These are phyloP conservation scores for Epichloe baconii DNA, from an alignment of 2,329 filamentous ascomycete genomes.

Conservation along the genomic window DNA sequence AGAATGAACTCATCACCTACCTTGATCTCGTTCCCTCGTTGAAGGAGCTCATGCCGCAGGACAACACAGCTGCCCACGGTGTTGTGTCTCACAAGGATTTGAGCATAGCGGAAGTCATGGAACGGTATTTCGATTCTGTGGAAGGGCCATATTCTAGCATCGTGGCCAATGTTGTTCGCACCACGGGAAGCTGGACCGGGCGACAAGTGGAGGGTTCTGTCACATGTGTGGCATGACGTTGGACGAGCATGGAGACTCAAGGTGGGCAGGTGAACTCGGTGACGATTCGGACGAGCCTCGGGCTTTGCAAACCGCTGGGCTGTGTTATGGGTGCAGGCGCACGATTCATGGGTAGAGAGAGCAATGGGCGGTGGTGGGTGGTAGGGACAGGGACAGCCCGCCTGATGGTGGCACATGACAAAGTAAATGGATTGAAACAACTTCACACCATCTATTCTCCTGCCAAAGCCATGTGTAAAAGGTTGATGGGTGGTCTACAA, in stretches of 20 bases:
- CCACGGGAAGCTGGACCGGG: conserved; percentile 62
- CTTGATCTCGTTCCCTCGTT: conserved; percentile 42
- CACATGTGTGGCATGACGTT: conserved; percentile 58
- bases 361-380: not conserved
- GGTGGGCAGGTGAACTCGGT: conserved; percentile 49
- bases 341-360: conserved; percentile 38
- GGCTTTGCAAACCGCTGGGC: conserved; percentile 18
- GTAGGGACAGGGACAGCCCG: not conserved
- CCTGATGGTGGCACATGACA: not conserved
- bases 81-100: conserved; percentile 58
- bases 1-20: conserved; percentile 64
- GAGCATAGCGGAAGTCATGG: conserved; percentile 85
- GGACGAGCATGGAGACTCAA: conserved; percentile 45
- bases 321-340: conserved; percentile 66
- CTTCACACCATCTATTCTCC: not conserved
- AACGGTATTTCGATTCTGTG: conserved; percentile 69
- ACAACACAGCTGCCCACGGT: conserved; percentile 16
- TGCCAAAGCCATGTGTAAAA: not conserved
- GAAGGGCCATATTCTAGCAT: conserved; percentile 81
- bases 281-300: conserved; percentile 18
- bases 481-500: not conserved
- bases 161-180: conserved; percentile 89
- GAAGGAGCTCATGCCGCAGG: conserved; percentile 30
- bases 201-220: conserved; percentile 34
- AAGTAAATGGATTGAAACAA: not conserved